phyloP scores from a whole-genome alignment of 2,329 filamentous ascomycete genomes.

The Penicillium palitans region DNA sequence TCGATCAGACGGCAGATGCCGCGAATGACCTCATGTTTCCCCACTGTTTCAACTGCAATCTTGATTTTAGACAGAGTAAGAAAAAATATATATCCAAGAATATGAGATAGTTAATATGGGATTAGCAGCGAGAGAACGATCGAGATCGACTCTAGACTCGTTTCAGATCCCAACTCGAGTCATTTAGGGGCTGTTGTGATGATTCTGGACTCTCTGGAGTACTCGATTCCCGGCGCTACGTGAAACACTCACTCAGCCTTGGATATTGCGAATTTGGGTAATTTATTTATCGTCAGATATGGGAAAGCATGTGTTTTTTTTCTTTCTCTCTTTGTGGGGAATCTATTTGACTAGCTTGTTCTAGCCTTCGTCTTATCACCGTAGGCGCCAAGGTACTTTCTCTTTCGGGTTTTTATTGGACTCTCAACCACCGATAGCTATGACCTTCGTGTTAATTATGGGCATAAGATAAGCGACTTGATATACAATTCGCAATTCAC shows the following conservation, averaged over 20 bases:
- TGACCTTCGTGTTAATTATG: not conserved
- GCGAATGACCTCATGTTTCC: conserved; percentile 24
- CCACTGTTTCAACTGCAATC: conserved; percentile 18
- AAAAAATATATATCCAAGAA: not conserved
- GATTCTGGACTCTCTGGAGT: not conserved
- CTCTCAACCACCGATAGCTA: not conserved
- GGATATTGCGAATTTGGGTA: not conserved
- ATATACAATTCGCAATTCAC: not conserved
- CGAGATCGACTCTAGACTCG: not conserved
- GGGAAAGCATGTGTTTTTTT: not conserved
- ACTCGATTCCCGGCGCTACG: conserved; percentile 1
- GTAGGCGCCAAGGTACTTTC: not conserved
- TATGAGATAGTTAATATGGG: not conserved
- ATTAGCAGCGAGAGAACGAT: not conserved
- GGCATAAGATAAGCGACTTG: not conserved
- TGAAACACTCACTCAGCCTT: conserved; percentile 1
- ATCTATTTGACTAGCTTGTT: not conserved
- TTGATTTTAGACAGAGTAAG: conserved; percentile 17
- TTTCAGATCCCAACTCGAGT: not conserved
- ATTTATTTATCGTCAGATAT: not conserved
- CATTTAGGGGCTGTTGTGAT: not conserved
- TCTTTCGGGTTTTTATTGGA: not conserved
- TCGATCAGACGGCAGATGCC: conserved; percentile 23
- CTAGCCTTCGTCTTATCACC: not conserved
- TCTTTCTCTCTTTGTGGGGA: not conserved